phyloP scores from a whole-genome alignment of 2,329 filamentous ascomycete species.

The Trichoderma oligosporum region DNA sequence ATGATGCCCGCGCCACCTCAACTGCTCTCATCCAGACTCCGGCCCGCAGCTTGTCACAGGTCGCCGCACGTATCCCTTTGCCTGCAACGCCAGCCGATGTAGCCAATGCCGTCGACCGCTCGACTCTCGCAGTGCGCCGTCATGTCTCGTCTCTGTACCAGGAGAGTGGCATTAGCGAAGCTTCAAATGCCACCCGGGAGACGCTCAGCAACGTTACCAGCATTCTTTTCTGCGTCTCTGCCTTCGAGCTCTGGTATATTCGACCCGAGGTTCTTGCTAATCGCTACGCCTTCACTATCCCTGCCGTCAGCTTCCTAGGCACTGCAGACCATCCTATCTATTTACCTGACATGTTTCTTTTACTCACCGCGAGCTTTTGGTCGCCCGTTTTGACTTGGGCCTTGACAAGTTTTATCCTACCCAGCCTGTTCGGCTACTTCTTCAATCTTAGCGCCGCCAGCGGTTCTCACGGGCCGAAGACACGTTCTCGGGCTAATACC shows the following conservation, averaged over 20 bases:
- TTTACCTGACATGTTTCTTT: conserved; percentile 74
- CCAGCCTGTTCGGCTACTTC: conserved; percentile 75
- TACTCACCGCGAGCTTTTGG: conserved; percentile 80
- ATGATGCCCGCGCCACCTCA: conserved; percentile 36
- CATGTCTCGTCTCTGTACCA: conserved; percentile 62
- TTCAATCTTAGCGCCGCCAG: conserved; percentile 72
- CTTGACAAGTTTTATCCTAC: conserved; percentile 66
- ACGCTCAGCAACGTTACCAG: conserved; percentile 67
- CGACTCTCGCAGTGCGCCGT: conserved; percentile 61
- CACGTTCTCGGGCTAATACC: conserved; percentile 38
- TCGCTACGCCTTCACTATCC: conserved; percentile 69
- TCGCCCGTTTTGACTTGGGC: conserved; percentile 73
- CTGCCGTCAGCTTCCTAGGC: conserved; percentile 54
- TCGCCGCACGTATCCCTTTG: conserved; percentile 61
- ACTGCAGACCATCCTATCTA: conserved; percentile 59
- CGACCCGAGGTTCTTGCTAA: conserved; percentile 67
- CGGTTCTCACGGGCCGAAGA: conserved; percentile 38
- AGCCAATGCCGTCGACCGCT: conserved; percentile 70
- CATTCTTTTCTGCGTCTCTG: conserved; percentile 64
- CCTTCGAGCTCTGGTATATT: conserved; percentile 68
- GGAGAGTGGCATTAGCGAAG: conserved; percentile 63
- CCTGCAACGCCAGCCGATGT: conserved; percentile 78
- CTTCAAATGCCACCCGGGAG: conserved; percentile 63
- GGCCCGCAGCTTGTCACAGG: conserved; percentile 50
- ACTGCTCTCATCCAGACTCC: conserved; percentile 49